A percentile compares a stretch with the other conserved stretches of the same genome.
These are phyloP conservation scores for Noccaea bulbosa DNA, from an alignment of 345 rosid species.

Conservation along the genomic window DNA sequence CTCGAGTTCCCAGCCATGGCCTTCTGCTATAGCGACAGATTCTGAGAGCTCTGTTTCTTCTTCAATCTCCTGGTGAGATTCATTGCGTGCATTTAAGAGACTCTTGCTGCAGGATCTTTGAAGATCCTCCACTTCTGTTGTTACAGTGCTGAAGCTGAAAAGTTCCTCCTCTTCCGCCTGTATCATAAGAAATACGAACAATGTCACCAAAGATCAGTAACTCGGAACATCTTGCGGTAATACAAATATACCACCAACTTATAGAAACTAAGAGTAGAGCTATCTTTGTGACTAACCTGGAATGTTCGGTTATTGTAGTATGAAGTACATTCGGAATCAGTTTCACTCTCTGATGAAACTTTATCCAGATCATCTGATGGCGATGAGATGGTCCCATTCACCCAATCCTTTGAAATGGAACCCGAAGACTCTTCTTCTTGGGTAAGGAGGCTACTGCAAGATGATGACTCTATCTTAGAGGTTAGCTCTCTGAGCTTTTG, in stretches of 20 bases:
- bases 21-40: slow-evolving; percentile 44
- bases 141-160: slow-evolving; percentile 45
- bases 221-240: neutral
- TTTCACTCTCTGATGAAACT: slow-evolving; percentile 39
- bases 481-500: slow-evolving; percentile 77
- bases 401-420: slow-evolving; percentile 48
- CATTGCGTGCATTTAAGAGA: slow-evolving; percentile 41
- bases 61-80: slow-evolving; percentile 39
- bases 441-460: slow-evolving; percentile 54
- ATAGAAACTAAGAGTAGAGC: slow-evolving; percentile 11
- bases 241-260: neutral
- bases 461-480: slow-evolving; percentile 62
- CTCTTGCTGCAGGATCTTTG: slow-evolving; percentile 39
- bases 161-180: slow-evolving; percentile 52
- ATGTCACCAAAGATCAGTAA: slow-evolving; percentile 11
- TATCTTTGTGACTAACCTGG: slow-evolving; percentile 54
- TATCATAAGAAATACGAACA: neutral
- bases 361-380: slow-evolving; percentile 48
- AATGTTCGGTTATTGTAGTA: slow-evolving; percentile 45
- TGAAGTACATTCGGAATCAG: slow-evolving; percentile 51
- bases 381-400: slow-evolving; percentile 36
- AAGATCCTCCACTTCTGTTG: slow-evolving; percentile 46
- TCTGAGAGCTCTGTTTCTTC: slow-evolving; percentile 43
- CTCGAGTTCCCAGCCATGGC: slow-evolving; percentile 56
- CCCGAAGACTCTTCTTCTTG: slow-evolving; percentile 49